A percentile compares a stretch with the other conserved stretches of the same genome.
Evolutionary conservation across 441 rosid species (phyloP).

Genomic region (Syzygium malaccense): DNA sequence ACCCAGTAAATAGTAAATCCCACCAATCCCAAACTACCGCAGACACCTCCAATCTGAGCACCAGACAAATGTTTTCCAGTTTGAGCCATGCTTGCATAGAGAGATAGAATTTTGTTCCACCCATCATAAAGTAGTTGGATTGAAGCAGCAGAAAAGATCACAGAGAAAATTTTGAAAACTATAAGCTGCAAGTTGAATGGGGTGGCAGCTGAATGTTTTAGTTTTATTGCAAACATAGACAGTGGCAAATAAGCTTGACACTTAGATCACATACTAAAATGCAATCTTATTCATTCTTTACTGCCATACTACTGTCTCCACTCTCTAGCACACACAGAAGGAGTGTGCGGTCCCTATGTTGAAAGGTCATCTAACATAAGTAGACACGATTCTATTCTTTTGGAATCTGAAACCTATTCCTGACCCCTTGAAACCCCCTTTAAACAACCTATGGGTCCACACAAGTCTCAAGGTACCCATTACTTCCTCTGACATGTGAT

Average conservation of each 20-base stretch:
- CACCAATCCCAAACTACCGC: neutral
- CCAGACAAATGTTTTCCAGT: neutral
- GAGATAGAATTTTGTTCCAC: neutral
- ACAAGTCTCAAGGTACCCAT: neutral
- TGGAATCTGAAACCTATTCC: neutral
- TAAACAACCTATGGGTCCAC: neutral
- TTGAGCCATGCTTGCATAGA: neutral
- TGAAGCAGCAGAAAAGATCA: neutral
- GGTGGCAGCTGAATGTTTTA: neutral
- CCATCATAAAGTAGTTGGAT: neutral
- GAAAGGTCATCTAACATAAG: neutral
- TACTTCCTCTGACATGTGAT: neutral
- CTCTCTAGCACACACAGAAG: neutral
- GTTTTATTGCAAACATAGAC: neutral
- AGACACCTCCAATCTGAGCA: rapidly evolving
- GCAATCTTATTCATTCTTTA: neutral
- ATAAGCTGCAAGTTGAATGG: neutral
- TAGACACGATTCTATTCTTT: neutral
- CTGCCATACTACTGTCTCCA: neutral
- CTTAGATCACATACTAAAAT: neutral
- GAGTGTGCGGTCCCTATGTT: neutral
- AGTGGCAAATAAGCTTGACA: neutral
- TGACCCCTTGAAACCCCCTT: neutral
- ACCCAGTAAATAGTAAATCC: neutral
- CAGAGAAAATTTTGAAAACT: neutral